These are phyloP conservation scores for Rosa persica DNA, from an alignment of 306 rosid species.

Conservation along the genomic window DNA sequence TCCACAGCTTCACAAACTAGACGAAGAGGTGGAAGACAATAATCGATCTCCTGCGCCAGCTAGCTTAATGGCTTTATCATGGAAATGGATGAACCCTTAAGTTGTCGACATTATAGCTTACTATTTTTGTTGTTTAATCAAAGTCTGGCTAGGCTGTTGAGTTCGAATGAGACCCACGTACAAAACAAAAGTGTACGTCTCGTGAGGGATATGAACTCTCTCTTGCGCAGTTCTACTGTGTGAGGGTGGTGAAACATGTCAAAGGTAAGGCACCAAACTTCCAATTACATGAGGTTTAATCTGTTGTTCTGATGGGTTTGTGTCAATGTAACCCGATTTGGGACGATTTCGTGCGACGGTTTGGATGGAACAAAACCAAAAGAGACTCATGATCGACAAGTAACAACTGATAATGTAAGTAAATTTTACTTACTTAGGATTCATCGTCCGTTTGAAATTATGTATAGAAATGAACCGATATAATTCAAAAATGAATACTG, in stretches of 20 bases:
- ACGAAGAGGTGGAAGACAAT: background rate
- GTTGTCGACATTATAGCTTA: background rate
- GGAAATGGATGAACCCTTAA: background rate
- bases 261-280: background rate
- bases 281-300: background rate
- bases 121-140: background rate
- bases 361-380: background rate
- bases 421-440: background rate
- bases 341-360: background rate
- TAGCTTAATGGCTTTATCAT: background rate
- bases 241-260: background rate
- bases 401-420: background rate
- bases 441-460: too few relatives aligned
- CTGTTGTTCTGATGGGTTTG: background rate
- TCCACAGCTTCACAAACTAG: background rate
- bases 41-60: background rate
- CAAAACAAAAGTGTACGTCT: background rate
- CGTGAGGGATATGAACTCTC: conserved; percentile 1
- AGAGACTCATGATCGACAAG: background rate
- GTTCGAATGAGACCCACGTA: background rate
- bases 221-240: conserved; percentile 3
- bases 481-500: too few relatives aligned
- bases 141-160: background rate
- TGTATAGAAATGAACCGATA: too few relatives aligned
- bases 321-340: background rate